Evolutionary conservation across 805 yeast species (phyloP), one percentile per base, ranked within the genome.

Genomic region (Candida silvicultrix): DNA sequence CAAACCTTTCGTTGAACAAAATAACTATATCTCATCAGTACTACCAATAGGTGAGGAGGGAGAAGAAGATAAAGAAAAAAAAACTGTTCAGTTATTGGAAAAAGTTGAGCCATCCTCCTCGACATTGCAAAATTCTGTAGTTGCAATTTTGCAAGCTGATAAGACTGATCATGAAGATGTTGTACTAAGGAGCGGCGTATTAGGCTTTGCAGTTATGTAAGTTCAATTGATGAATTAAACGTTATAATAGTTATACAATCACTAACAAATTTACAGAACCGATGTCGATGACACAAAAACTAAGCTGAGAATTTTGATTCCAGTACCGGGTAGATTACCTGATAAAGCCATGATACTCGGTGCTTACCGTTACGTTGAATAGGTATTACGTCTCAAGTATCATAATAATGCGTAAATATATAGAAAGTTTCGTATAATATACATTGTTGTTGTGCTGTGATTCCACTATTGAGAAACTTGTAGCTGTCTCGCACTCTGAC

Each of bases 301-400:
- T 15, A 83, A 78, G 54, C 59, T 87, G 45, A 83, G 83, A 56
- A 71, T 94, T 9, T 69, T 92, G 50, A 71, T 89, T 50, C 98
- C 99, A 0, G 84, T 88, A 5, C 97, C 96, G 2, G 95, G 96
- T 1, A 69, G 83, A 37, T 68, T 90, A 21, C 99, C 99, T 0
- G 73, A 81, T 22, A 78, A 81, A 51, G 81, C 85, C 2, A 71
- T 88, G 56, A 62, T 94, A 3, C 66, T 90, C 41, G 95, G 97
- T 2, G 78, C 80, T 36, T 81, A 80, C 55, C 82, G 95, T 53
- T 94, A 88, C 63, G 78, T 82, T 43, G 99, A 94, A 68, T 92
- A 66, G 65, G 8, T 11, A 10, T 4, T 28, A 10, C 4, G 31
- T 5, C 10, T 23, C 28, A 23, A 23, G 28, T 23, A 23, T 23